Conservation (phyloP, 2,329 filamentous ascomycete genomes). For the Fonsecaea pugnacius region DNA sequence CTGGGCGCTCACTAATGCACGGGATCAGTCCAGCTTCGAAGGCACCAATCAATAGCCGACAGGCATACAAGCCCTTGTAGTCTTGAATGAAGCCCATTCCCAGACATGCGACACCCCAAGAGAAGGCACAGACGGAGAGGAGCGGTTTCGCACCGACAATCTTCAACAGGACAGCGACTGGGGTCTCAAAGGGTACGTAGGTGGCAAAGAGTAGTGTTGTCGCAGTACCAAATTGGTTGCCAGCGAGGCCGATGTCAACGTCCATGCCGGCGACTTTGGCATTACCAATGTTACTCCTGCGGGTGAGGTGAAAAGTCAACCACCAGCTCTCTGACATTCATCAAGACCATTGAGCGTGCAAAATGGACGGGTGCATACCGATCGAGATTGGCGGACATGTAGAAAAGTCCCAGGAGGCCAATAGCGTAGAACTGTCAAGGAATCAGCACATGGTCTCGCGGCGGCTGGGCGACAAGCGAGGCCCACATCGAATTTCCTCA, state of each 20-base stretch:
- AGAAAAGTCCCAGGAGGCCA: constrained; percentile 52
- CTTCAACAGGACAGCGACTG: constrained; percentile 73
- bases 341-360: no score
- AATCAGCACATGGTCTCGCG: background rate
- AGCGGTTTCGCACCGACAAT: constrained; percentile 60
- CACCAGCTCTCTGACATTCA: background rate
- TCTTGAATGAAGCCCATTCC: constrained; percentile 49
- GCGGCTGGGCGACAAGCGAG: background rate
- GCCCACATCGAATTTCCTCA: constrained; percentile 26
- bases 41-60: constrained; percentile 45
- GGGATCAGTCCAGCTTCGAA: constrained; percentile 50
- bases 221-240: constrained; percentile 49
- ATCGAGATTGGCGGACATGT: constrained; percentile 70
- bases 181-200: constrained; percentile 68
- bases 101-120: constrained; percentile 5
- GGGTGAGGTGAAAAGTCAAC: background rate
- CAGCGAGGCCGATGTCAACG: constrained; percentile 54
- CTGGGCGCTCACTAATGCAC: constrained; percentile 39
- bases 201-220: constrained; percentile 62
- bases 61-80: constrained; percentile 47
- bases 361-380: constrained; percentile 64
- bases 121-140: constrained; percentile 41
- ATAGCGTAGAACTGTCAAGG: constrained; percentile 33
- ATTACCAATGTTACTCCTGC: constrained; percentile 60
- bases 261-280: constrained; percentile 68